These are phyloP conservation scores for Manihot esculenta DNA, from an alignment of 441 rosid species.

Conservation along the genomic window DNA sequence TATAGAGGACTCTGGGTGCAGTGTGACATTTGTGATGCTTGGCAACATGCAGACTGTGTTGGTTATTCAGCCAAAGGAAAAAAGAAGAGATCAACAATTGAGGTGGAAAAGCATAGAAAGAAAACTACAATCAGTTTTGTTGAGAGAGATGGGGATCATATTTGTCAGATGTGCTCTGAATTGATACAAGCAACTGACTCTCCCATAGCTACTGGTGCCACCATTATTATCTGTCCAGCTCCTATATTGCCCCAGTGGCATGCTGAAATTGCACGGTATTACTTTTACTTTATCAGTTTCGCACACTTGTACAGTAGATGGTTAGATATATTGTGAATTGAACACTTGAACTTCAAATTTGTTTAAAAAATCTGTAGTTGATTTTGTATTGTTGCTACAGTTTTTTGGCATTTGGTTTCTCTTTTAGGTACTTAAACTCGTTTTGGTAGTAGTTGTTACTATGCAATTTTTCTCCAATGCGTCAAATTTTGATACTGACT, in stretches of 20 bases:
- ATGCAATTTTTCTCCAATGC: slow-evolving; percentile 21
- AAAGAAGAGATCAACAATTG: slow-evolving; percentile 34
- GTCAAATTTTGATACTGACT: slow-evolving; percentile 24
- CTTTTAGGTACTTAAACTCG: neutral
- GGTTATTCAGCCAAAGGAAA: slow-evolving; percentile 84
- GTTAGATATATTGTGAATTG: too few relatives aligned
- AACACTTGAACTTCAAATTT: neutral
- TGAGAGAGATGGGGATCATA: slow-evolving; percentile 72
- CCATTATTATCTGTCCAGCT: slow-evolving; percentile 94
- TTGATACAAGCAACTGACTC: slow-evolving; percentile 68
- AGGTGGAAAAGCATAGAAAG: slow-evolving; percentile 47
- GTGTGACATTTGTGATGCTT: slow-evolving; percentile 96
- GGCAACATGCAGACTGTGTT: slow-evolving; percentile 99
- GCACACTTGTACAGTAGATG: neutral
- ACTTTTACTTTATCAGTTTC: slow-evolving; percentile 13
- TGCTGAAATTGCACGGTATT: slow-evolving; percentile 83
- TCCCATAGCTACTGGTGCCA: slow-evolving; percentile 84
- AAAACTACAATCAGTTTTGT: slow-evolving; percentile 46
- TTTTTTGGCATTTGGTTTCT: neutral
- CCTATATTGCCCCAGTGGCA: slow-evolving; percentile 97
- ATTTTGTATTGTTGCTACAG: neutral
- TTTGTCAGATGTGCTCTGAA: slow-evolving; percentile 81
- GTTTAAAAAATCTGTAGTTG: neutral
- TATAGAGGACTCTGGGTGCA: slow-evolving; percentile 93
- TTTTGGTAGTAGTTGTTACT: neutral